Conservation (phyloP, 2,329 filamentous ascomycete species). For the Colletotrichum melonis region DNA sequence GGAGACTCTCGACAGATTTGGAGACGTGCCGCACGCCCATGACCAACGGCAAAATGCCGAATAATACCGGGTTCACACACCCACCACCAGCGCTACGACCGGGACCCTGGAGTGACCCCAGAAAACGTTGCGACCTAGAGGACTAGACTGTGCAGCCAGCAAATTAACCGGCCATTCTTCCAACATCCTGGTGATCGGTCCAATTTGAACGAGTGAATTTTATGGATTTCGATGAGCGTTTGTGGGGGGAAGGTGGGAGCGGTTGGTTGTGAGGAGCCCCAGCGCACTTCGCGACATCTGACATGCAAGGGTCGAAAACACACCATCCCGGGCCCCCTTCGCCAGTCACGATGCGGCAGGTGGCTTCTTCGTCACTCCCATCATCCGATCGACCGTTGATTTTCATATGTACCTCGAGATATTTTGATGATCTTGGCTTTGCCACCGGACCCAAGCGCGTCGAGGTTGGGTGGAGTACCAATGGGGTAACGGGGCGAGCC, state of each 20-base stretch:
- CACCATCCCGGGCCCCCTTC: background rate
- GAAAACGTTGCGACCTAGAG: background rate
- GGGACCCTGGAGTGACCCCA: slow-evolving; percentile 21
- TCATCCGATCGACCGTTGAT: background rate
- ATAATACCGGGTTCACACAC: slow-evolving; percentile 3
- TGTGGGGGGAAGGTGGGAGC: slow-evolving; percentile 24
- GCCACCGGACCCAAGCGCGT: slow-evolving; percentile 17
- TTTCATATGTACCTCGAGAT: background rate
- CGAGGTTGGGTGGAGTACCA: background rate
- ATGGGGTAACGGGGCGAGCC: background rate
- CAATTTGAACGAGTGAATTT: background rate
- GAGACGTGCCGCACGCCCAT: slow-evolving; percentile 12
- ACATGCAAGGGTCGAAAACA: slow-evolving; percentile 33
- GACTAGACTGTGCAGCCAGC: background rate
- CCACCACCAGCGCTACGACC: slow-evolving; percentile 6
- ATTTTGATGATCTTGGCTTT: slow-evolving; percentile 6
- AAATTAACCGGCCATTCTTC: slow-evolving; percentile 34
- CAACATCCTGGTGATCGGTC: slow-evolving; percentile 6
- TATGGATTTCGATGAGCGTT: slow-evolving; percentile 4
- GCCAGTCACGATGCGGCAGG: slow-evolving; percentile 23
- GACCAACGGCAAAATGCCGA: slow-evolving; percentile 9
- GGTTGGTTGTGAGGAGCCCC: slow-evolving; percentile 5
- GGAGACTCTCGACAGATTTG: slow-evolving; percentile 15
- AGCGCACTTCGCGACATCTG: slow-evolving; percentile 14
- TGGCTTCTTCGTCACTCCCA: slow-evolving; percentile 11